Evolutionary conservation across 1,284 basidiomycete species (phyloP).

Genomic region (Wallemia hederae): DNA sequence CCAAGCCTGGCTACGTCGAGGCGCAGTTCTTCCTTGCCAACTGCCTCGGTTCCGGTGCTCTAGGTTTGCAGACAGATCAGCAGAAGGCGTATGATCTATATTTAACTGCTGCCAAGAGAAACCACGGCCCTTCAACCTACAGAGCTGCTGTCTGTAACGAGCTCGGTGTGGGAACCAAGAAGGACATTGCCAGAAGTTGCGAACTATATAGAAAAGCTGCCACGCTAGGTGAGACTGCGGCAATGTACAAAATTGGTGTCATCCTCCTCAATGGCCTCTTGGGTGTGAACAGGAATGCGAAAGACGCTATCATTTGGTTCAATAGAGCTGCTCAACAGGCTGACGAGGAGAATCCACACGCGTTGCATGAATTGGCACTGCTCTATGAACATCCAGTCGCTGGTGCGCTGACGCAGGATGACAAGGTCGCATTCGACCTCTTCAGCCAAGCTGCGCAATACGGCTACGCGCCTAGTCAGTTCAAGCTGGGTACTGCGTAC

Average conservation of each 20-base stretch:
- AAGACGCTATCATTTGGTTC: conserved; percentile 84
- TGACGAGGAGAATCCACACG: conserved; percentile 94
- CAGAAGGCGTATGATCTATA: conserved; percentile 97
- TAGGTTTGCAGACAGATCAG: conserved; percentile 84
- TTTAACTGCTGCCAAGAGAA: conserved; percentile 86
- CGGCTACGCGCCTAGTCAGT: conserved; percentile 77
- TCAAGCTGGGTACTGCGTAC: conserved; percentile 78
- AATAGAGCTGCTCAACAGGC: conserved; percentile 85
- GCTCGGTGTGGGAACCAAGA: conserved; percentile 88
- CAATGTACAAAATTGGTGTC: conserved; percentile 98
- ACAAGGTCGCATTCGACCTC: conserved; percentile 50
- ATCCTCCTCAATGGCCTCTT: conserved; percentile 63
- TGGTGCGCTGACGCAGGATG: conserved; percentile 37
- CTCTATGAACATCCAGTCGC: conserved; percentile 26
- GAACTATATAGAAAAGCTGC: conserved; percentile 93
- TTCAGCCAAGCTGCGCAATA: conserved; percentile 79
- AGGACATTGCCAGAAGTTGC: conserved; percentile 60
- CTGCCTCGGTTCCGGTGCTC: conserved; percentile 77
- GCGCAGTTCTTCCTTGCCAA: conserved; percentile 99
- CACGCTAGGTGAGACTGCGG: conserved; percentile 79
- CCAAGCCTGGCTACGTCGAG: conserved; percentile 41
- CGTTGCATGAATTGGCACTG: conserved; percentile 79
- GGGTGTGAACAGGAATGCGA: conserved; percentile 52
- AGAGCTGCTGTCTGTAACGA: conserved; percentile 97
- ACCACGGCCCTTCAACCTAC: conserved; percentile 80